Conservation (phyloP, 768 basidiomycete genomes). For the Chlorophyllum brunneum region DNA sequence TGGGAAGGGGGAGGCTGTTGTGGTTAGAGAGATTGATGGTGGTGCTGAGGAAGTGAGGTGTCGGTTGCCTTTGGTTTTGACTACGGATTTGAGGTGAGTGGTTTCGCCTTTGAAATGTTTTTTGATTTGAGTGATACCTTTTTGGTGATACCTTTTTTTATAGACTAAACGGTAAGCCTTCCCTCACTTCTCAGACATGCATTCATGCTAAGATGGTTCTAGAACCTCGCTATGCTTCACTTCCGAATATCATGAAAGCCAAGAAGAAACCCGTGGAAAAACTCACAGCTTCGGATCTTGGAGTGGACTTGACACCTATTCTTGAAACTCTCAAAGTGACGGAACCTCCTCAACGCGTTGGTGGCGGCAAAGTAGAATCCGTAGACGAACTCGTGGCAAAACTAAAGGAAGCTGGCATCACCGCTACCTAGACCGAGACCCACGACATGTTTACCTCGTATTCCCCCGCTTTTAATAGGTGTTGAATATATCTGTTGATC, state of each 20-base stretch:
- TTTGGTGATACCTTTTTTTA: neutral
- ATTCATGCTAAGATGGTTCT: conserved; percentile 5
- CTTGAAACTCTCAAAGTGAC: conserved; percentile 84
- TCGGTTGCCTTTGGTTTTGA: conserved; percentile 79
- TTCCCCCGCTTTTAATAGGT: neutral
- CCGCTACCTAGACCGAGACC: conserved; percentile 19
- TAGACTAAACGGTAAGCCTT: conserved; percentile 67
- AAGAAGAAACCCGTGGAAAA: conserved; percentile 97
- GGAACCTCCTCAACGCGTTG: conserved; percentile 87
- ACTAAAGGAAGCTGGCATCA: conserved; percentile 82
- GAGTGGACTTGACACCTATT: conserved; percentile 77
- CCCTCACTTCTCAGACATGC: neutral
- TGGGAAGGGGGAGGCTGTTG: conserved; percentile 56
- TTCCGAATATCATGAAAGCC: conserved; percentile 99
- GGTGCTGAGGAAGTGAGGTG: conserved; percentile 82
- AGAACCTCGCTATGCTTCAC: conserved; percentile 97
- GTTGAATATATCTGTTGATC: neutral
- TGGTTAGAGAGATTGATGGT: conserved; percentile 92
- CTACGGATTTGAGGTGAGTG: conserved; percentile 86
- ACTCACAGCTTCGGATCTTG: conserved; percentile 72
- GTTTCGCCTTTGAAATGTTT: neutral
- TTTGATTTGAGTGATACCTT: neutral
- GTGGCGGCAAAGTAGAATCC: conserved; percentile 86
- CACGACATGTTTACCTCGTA: neutral
- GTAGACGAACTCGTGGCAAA: conserved; percentile 89